Evolutionary conservation across 176 grass and related monocot genomes (phyloP).

Genomic region (Leersia perrieri): DNA sequence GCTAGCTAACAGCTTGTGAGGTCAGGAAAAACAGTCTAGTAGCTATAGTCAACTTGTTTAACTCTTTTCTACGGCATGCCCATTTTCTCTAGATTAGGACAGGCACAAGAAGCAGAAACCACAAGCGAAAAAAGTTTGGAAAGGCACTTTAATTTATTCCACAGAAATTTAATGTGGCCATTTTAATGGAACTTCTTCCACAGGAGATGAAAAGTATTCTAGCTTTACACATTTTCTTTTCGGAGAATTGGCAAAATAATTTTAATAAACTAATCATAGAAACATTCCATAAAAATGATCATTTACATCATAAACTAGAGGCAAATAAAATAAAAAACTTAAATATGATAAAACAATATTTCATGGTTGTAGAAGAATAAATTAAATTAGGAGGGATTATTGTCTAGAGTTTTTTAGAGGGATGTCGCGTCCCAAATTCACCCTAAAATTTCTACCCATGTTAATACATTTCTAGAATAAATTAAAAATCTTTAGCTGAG

Average conservation of each 20-base stretch:
- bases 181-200: neutral
- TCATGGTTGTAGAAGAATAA: neutral
- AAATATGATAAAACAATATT: neutral
- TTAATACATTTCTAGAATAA: too few relatives aligned
- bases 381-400: neutral
- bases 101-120: constrained; percentile 11
- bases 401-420: too few relatives aligned
- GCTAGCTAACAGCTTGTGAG: neutral
- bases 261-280: neutral
- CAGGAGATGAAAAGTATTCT: neutral
- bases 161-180: neutral
- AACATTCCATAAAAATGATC: neutral
- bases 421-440: too few relatives aligned
- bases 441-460: too few relatives aligned
- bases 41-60: constrained; percentile 19
- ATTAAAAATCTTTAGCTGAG: too few relatives aligned
- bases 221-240: neutral
- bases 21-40: neutral
- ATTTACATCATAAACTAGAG: neutral
- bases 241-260: neutral
- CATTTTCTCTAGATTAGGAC: constrained; percentile 27
- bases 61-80: neutral
- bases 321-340: neutral
- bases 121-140: constrained; percentile 3
- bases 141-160: neutral